Percentiles rank a stretch among this genome's conserved stretches.
Evolutionary conservation across 768 basidiomycete genomes (phyloP).

Genomic region (Mycena metata): DNA sequence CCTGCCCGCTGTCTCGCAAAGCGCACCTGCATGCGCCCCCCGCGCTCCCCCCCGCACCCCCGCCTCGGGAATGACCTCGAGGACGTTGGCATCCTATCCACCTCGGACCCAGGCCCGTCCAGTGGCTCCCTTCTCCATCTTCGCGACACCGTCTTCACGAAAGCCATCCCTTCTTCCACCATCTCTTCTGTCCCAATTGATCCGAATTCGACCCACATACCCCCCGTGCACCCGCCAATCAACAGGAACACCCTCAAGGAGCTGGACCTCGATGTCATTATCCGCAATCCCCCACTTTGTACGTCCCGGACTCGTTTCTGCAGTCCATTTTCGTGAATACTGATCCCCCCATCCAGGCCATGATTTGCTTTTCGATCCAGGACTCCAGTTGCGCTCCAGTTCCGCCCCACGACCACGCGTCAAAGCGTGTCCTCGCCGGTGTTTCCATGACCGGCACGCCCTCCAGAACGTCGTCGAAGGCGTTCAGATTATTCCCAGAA

Average conservation of each 20-base stretch:
- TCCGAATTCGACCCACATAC: conserved; percentile 68
- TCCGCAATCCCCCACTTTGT: conserved; percentile 93
- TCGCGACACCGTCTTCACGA: conserved; percentile 48
- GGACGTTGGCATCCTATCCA: conserved; percentile 61
- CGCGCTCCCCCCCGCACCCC: conserved; percentile 46
- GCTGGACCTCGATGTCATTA: conserved; percentile 86
- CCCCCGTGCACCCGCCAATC: conserved; percentile 80
- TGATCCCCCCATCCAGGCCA: conserved; percentile 67
- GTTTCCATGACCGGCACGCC: too few relatives aligned
- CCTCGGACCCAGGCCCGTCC: conserved; percentile 58
- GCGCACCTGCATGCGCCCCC: conserved; percentile 45
- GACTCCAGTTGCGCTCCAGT: conserved; percentile 68
- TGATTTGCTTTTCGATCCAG: conserved; percentile 90
- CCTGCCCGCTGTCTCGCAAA: conserved; percentile 38
- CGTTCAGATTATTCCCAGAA: too few relatives aligned
- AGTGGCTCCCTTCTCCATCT: conserved; percentile 58
- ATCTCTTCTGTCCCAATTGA: conserved; percentile 57
- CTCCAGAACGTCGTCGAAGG: too few relatives aligned
- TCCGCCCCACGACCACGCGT: conserved; percentile 81
- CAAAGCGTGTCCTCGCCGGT: too few relatives aligned
- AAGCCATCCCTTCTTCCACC: conserved; percentile 45
- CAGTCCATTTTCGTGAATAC: conserved; percentile 34
- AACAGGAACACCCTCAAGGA: conserved; percentile 88
- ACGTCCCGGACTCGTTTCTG: conserved; percentile 51
- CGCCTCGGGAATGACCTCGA: conserved; percentile 58